Evolutionary conservation across 2,329 filamentous ascomycete genomes (phyloP).

Genomic region (Metarhizium album): DNA sequence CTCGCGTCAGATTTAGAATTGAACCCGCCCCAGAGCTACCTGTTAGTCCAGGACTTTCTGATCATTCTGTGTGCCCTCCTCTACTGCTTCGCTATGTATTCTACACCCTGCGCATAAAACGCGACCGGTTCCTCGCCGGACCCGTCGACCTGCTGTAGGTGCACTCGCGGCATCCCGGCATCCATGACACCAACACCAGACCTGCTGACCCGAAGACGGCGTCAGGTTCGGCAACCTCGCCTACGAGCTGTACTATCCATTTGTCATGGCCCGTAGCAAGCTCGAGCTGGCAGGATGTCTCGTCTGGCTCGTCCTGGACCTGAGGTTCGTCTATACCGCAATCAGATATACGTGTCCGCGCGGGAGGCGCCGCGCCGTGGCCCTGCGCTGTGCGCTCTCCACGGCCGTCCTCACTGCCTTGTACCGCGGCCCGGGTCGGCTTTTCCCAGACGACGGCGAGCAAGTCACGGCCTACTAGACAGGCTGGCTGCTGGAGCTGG

Average conservation of each 20-base stretch:
- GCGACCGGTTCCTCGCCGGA: slow-evolving; percentile 5
- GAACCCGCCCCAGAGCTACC: slow-evolving; percentile 6
- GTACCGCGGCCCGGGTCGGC: not conserved
- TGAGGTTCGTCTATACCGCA: slow-evolving; percentile 2
- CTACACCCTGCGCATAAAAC: slow-evolving; percentile 3
- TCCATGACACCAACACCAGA: too few species aligned
- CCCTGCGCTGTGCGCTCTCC: not conserved
- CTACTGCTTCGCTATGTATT: slow-evolving; percentile 5
- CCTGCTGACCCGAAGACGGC: not conserved
- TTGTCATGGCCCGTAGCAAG: not conserved
- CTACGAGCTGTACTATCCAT: slow-evolving; percentile 5
- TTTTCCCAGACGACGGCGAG: slow-evolving; percentile 4
- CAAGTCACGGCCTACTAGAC: slow-evolving; percentile 6
- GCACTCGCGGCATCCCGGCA: not conserved
- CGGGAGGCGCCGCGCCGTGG: not conserved
- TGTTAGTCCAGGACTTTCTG: slow-evolving; percentile 6
- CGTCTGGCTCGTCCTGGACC: slow-evolving; percentile 4
- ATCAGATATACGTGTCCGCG: slow-evolving; percentile 1
- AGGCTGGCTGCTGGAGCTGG: slow-evolving; percentile 4
- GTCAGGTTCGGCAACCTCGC: slow-evolving; percentile 5
- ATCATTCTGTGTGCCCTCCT: slow-evolving; percentile 3
- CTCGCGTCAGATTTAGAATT: not conserved
- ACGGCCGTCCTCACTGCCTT: not conserved
- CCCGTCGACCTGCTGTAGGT: slow-evolving; percentile 3
- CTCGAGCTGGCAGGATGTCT: not conserved